Evolutionary conservation across 2,329 filamentous ascomycete species (phyloP).

Genomic region (Colletotrichum viniferum): DNA sequence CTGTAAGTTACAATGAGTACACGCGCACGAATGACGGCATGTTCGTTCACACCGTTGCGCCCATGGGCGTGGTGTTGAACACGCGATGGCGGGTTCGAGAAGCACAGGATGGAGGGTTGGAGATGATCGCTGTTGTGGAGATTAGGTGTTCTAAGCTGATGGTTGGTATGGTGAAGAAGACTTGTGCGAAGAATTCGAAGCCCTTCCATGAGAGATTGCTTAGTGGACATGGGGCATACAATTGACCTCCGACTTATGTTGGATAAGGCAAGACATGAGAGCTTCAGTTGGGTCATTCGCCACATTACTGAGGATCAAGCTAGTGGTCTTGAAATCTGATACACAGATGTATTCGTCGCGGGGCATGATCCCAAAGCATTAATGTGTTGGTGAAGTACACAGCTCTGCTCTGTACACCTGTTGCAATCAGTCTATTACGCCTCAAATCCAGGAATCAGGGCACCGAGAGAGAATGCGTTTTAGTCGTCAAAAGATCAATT

Average conservation of each 20-base stretch:
- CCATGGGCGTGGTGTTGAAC: background rate
- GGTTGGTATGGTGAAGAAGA: background rate
- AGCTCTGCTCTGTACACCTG: background rate
- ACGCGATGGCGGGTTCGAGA: background rate
- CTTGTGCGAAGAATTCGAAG: background rate
- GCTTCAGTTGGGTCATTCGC: background rate
- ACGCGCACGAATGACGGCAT: background rate
- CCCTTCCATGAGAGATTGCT: background rate
- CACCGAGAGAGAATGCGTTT: background rate
- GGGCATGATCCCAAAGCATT: background rate
- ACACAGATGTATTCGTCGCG: background rate
- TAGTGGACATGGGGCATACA: background rate
- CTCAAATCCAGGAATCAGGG: background rate
- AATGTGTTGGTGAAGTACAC: rapidly evolving
- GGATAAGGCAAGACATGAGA: background rate
- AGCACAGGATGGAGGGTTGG: background rate
- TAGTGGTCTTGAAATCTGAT: background rate
- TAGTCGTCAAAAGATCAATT: background rate
- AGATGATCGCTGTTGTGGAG: background rate
- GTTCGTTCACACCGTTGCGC: background rate
- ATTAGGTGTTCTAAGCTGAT: background rate
- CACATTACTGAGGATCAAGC: background rate
- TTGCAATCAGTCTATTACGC: rapidly evolving
- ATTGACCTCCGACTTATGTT: background rate
- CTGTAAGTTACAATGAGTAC: background rate